Evolutionary conservation across 345 rosid genomes (phyloP).

Genomic region (Eutrema yunnanense): DNA sequence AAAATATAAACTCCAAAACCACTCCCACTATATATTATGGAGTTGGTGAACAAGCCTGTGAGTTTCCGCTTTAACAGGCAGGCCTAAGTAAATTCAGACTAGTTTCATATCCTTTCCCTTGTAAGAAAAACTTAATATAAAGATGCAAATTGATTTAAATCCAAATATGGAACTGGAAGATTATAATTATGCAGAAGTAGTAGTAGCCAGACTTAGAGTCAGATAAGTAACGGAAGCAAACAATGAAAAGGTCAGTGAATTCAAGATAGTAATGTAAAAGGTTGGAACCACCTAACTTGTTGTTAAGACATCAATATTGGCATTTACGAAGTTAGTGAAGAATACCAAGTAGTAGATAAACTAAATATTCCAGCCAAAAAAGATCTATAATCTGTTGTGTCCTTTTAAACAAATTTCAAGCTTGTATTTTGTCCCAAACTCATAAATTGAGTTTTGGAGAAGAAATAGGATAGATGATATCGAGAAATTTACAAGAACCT

Average conservation of each 20-base stretch:
- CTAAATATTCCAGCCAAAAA: not conserved
- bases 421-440: too few species aligned
- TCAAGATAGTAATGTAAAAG: conserved; percentile 9
- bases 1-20: not conserved
- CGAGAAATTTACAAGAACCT: too few species aligned
- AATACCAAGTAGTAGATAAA: not conserved
- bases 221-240: too few species aligned
- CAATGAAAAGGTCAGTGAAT: not conserved
- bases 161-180: too few species aligned
- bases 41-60: not conserved
- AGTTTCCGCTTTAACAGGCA: not conserved
- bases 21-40: not conserved
- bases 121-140: too few species aligned
- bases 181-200: too few species aligned
- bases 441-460: too few species aligned
- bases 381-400: not conserved
- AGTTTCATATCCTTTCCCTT: too few species aligned
- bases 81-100: not conserved
- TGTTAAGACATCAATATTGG: conserved; percentile 1
- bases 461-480: too few species aligned
- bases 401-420: not conserved
- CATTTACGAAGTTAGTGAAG: not conserved
- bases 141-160: too few species aligned
- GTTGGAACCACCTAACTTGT: not conserved
- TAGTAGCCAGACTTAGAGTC: too few species aligned